Evolutionary conservation across 495 filamentous ascomycete species (phyloP).

Genomic region (Hypoxylon rickii): DNA sequence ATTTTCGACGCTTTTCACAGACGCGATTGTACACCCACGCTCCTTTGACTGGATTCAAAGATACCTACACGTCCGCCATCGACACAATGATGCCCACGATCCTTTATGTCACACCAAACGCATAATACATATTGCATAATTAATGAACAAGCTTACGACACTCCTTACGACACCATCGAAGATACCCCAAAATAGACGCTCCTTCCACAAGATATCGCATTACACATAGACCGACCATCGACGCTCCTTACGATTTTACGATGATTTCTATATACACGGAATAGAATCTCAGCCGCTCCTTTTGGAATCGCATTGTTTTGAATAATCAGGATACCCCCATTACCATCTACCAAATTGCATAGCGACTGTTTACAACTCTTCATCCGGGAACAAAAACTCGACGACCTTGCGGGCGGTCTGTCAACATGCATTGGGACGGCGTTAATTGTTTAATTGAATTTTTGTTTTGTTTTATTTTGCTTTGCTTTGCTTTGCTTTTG

Average conservation of each 20-base stretch:
- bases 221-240: constrained; percentile 49
- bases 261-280: constrained; percentile 38
- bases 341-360: constrained; percentile 55
- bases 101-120: constrained; percentile 45
- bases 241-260: constrained; percentile 42
- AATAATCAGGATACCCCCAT: constrained; percentile 39
- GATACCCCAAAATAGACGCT: constrained; percentile 52
- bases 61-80: constrained; percentile 44
- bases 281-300: constrained; percentile 43
- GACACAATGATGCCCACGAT: constrained; percentile 51
- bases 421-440: constrained; percentile 41
- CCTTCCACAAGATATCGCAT: constrained; percentile 45
- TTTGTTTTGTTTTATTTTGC: constrained; percentile 15
- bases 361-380: constrained; percentile 53
- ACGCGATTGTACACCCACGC: constrained; percentile 55
- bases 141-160: constrained; percentile 45
- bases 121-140: constrained; percentile 48
- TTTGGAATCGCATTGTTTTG: constrained; percentile 39
- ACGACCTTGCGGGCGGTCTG: constrained; percentile 37
- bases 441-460: constrained; percentile 24
- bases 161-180: constrained; percentile 48
- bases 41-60: constrained; percentile 50
- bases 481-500: constrained; percentile 14
- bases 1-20: constrained; percentile 46
- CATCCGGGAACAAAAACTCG: constrained; percentile 32